Conservation (phyloP, 345 rosid genomes). For the Arabidopsis suecica region DNA sequence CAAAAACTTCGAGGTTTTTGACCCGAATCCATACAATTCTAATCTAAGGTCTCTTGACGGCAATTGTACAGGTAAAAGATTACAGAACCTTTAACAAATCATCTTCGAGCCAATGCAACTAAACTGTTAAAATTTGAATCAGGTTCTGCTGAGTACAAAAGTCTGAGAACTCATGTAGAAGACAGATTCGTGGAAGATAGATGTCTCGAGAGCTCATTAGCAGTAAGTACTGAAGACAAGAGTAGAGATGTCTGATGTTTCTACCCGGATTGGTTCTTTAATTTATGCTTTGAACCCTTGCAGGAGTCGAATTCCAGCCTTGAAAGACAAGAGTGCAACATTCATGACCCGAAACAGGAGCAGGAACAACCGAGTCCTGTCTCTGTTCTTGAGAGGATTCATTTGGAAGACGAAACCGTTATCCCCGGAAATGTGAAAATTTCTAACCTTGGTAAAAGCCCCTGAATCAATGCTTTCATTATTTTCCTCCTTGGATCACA, state of each 20-base stretch:
- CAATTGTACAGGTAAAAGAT: conserved; percentile 24
- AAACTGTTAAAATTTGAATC: not conserved
- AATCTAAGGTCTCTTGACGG: conserved; percentile 34
- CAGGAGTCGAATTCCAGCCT: conserved; percentile 56
- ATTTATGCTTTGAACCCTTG: conserved; percentile 3
- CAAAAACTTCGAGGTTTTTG: conserved; percentile 38
- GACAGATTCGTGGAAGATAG: conserved; percentile 34
- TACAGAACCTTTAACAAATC: not conserved
- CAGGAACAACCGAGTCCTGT: conserved; percentile 68
- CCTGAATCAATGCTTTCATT: not conserved
- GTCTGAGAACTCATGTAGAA: conserved; percentile 34
- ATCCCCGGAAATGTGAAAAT: conserved; percentile 37
- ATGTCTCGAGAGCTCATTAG: conserved; percentile 40
- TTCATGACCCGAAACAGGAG: conserved; percentile 37
- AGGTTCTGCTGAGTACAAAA: conserved; percentile 23
- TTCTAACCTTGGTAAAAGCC: conserved; percentile 48
- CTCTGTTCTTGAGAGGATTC: conserved; percentile 60
- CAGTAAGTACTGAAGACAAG: conserved; percentile 42
- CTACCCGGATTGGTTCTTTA: not conserved
- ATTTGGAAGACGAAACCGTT: conserved; percentile 47
- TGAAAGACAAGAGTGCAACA: conserved; percentile 34
- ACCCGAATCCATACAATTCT: conserved; percentile 23
- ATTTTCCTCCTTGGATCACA: conserved; percentile 12
- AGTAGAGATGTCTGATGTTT: conserved; percentile 5
- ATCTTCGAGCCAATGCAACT: not conserved